These are phyloP conservation scores for Phytopythium helicoides DNA, from an alignment of 352 stramenopile genomes.

Conservation along the genomic window DNA sequence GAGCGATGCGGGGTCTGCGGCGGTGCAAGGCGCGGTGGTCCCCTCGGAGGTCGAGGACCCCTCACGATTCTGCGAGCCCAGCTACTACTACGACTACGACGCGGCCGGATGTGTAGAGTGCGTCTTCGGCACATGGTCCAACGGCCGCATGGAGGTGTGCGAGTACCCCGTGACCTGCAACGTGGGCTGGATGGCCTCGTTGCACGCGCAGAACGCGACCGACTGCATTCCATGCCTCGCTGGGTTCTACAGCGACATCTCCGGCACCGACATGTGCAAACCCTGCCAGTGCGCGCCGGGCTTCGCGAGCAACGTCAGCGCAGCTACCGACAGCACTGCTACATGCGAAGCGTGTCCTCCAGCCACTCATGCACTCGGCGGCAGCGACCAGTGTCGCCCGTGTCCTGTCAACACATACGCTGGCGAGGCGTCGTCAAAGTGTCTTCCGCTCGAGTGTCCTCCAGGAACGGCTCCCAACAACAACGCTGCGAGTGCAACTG, in stretches of 20 bases:
- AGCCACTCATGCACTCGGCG: conserved; percentile 21
- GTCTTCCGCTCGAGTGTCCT: conserved; percentile 25
- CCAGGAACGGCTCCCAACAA: conserved; percentile 22
- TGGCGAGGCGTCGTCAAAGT: conserved; percentile 17
- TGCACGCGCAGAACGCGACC: conserved; percentile 20
- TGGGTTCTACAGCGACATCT: conserved; percentile 34
- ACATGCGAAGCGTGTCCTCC: conserved; percentile 21
- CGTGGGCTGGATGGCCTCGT: conserved; percentile 19
- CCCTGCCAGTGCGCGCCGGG: conserved; percentile 25
- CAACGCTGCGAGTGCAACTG: conserved; percentile 27
- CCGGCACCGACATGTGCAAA: conserved; percentile 41
- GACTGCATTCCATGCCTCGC: conserved; percentile 30
- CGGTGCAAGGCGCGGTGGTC: not conserved
- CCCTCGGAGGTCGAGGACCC: conserved; percentile 2
- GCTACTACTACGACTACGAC: conserved; percentile 36
- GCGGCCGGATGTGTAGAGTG: conserved; percentile 25
- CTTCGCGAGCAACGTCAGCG: conserved; percentile 13
- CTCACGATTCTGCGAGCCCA: conserved; percentile 25
- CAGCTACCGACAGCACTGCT: conserved; percentile 6
- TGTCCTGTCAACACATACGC: conserved; percentile 31
- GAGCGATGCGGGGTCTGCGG: not conserved
- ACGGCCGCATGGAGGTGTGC: conserved; percentile 36
- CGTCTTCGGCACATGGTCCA: conserved; percentile 42
- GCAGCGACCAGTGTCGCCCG: conserved; percentile 38
- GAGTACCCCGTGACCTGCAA: conserved; percentile 31